Base-by-base conservation (phyloP, 2,329 filamentous ascomycete genomes). In the Pseudogymnoascus sp. region DNA sequence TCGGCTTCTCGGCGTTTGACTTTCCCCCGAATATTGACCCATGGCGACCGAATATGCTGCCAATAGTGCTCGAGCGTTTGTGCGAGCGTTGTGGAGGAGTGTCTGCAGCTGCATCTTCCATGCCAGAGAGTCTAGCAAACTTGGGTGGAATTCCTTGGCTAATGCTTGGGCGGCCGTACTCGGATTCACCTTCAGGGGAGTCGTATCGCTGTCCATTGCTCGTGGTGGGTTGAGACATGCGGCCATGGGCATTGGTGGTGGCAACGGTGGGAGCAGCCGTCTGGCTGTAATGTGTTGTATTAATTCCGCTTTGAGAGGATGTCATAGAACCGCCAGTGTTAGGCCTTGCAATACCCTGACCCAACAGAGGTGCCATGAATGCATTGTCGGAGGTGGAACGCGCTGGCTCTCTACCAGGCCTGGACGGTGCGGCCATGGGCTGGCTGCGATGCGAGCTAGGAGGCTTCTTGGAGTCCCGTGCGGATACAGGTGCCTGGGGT, bases 201-300 rank as follows among this genome's bases (percentile, higher is more conserved):
- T 84, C 83, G 72, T 92, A 91, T 66, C 84, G 85, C 70, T 87
- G 84, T 66, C 81, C 78, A 60, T 67, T 77, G 73, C 82, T 84
- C 67, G 75, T 81, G 61, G 70, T 76, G 10, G 90, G 90, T 72
- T 96, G 93, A 67, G 94, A 90, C 69, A 97, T 91, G 66, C 89
- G 89, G 66, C 92, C 93, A 73, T 96, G 90, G 3, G 84, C 92
- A 74, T 94, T 96, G 61, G 92, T 94, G 68, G 89, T 88, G 59
- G 92, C 92, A 64, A 97, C 87, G 58, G 91, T 86, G 31, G 94
- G 92, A 62, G 91, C 91, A 52, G 87, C 87, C 59, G 93, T 94
- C 74, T 95, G 91, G 67, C 91, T 91, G 74, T 97, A 97, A 63
- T 90, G 72, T 66, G 64, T 63, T 6, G 49, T 55, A 55, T 55